Percentiles rank a stretch among this genome's conserved stretches.
Evolutionary conservation across 2,329 filamentous ascomycete genomes (phyloP).

Genomic region (Scedosporium apiospermum): DNA sequence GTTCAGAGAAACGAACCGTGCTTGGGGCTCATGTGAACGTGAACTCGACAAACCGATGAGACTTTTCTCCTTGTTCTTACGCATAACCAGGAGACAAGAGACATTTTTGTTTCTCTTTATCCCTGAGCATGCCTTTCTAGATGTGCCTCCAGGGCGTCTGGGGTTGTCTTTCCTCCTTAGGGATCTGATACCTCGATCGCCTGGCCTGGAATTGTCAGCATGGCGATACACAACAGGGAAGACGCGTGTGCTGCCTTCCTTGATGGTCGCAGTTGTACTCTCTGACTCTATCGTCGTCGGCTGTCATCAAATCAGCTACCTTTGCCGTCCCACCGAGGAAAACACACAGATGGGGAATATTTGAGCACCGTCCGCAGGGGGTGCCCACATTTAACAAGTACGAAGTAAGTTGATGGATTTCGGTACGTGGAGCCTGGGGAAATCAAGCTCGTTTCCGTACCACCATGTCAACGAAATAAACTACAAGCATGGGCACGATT

Average conservation of each 20-base stretch:
- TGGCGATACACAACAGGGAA: neutral
- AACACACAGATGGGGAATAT: neutral
- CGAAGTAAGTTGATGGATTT: neutral
- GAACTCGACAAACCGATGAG: neutral
- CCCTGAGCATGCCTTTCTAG: neutral
- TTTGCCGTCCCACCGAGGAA: conserved; percentile 3
- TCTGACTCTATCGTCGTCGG: neutral
- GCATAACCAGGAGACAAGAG: too few species aligned
- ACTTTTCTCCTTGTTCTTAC: neutral
- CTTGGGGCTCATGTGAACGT: neutral
- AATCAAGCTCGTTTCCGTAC: neutral
- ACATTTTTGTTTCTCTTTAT: too few species aligned
- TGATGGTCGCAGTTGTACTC: neutral
- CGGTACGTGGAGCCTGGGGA: neutral
- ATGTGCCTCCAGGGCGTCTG: neutral
- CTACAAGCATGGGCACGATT: neutral
- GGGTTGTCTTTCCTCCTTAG: neutral
- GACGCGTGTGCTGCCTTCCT: neutral
- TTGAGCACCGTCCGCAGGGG: neutral
- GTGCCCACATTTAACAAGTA: too few species aligned
- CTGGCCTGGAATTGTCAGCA: neutral
- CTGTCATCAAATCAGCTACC: conserved; percentile 3
- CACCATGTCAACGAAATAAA: neutral
- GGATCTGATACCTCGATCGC: too few species aligned
- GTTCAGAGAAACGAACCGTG: neutral